Evolutionary conservation across 1,284 basidiomycete species (phyloP).

Genomic region (Fistulinella cinereoalba): DNA sequence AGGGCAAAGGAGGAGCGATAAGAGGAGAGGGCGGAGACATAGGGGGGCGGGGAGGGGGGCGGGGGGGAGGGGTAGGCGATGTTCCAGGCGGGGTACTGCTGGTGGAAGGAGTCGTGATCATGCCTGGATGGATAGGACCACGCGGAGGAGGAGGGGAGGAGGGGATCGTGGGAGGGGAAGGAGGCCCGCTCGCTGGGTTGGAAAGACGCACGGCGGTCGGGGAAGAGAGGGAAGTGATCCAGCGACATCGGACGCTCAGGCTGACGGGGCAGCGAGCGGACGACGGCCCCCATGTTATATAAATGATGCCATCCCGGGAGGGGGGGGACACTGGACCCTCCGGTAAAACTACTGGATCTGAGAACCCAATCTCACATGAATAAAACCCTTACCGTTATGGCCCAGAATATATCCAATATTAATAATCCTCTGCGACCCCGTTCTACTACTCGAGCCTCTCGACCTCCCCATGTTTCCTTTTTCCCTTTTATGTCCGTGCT

Average conservation of each 20-base stretch:
- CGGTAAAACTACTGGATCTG: slow-evolving; percentile 12
- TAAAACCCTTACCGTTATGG: background rate
- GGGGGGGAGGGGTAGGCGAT: slow-evolving; percentile 23
- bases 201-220: slow-evolving; percentile 34
- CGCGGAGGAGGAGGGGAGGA: slow-evolving; percentile 20
- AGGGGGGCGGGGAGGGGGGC: slow-evolving; percentile 27
- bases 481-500: slow-evolving; percentile 19
- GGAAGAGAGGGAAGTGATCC: slow-evolving; percentile 33
- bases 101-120: slow-evolving; percentile 10
- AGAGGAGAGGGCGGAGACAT: slow-evolving; percentile 19
- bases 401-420: too few relatives aligned
- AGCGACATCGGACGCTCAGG: slow-evolving; percentile 28
- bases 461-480: background rate
- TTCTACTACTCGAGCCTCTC: background rate
- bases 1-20: slow-evolving; percentile 22
- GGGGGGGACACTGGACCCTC: too few relatives aligned
- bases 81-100: slow-evolving; percentile 24
- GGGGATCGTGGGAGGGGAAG: slow-evolving; percentile 21
- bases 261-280: background rate
- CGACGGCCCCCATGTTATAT: too few relatives aligned
- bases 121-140: slow-evolving; percentile 29
- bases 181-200: slow-evolving; percentile 29
- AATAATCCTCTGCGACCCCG: too few relatives aligned
- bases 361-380: slow-evolving; percentile 25
- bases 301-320: background rate